These are phyloP conservation scores for Psilocybe tampanensis DNA, from an alignment of 768 basidiomycete genomes.

Conservation along the genomic window DNA sequence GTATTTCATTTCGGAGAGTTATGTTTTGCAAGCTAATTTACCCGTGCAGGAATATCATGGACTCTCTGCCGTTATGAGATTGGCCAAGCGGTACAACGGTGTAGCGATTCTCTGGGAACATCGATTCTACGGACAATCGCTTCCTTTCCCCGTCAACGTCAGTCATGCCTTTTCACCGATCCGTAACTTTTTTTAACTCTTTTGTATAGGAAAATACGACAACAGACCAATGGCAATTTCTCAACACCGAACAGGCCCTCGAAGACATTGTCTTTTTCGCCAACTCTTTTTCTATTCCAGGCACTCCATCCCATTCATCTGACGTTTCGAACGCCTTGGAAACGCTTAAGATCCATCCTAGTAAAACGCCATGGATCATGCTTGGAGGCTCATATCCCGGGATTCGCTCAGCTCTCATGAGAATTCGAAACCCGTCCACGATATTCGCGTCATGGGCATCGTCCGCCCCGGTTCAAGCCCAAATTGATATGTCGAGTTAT, in stretches of 20 bases:
- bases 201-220: constrained; percentile 43
- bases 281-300: constrained; percentile 32
- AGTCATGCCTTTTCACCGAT: neutral
- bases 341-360: constrained; percentile 39
- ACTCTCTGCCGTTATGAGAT: constrained; percentile 47
- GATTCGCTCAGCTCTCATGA: constrained; percentile 43
- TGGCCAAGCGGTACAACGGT: constrained; percentile 48
- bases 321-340: constrained; percentile 1
- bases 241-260: constrained; percentile 51
- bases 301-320: constrained; percentile 1
- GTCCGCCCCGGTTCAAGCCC: constrained; percentile 51
- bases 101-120: constrained; percentile 55
- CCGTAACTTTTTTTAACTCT: neutral
- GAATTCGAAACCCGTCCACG: constrained; percentile 46
- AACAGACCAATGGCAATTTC: constrained; percentile 45
- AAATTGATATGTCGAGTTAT: constrained; percentile 53
- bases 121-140: constrained; percentile 48
- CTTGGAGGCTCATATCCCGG: constrained; percentile 55
- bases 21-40: neutral
- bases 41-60: constrained; percentile 46
- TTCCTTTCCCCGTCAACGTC: constrained; percentile 50
- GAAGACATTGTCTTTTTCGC: constrained; percentile 55
- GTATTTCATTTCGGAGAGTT: too few species aligned
- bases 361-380: constrained; percentile 47
- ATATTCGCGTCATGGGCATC: constrained; percentile 53